Conservation (phyloP, 192 early-diverging fungal genomes). For the Linnemannia zychae region DNA sequence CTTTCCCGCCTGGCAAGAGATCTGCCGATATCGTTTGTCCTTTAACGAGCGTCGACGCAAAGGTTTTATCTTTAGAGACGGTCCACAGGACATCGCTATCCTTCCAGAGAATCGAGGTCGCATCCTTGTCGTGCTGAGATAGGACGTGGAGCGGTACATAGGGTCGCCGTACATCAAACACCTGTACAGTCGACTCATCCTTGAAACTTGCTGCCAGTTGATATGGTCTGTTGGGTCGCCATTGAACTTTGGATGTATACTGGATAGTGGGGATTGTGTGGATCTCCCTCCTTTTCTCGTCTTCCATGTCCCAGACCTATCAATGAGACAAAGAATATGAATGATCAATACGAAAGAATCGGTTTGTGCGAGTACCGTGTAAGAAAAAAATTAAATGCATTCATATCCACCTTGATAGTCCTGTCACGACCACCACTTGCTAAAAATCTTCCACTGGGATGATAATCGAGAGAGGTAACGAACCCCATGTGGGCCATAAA, state of each 20-base stretch:
- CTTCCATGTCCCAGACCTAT: conserved; percentile 78
- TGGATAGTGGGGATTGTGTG: conserved; percentile 76
- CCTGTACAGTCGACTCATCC: conserved; percentile 73
- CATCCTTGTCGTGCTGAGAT: conserved; percentile 76
- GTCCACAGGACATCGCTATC: conserved; percentile 74
- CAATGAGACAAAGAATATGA: background rate
- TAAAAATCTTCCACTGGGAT: conserved; percentile 74
- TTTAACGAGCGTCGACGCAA: conserved; percentile 71
- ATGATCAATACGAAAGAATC: background rate
- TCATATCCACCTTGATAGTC: conserved; percentile 73
- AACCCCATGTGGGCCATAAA: conserved; percentile 80
- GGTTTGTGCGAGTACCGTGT: background rate
- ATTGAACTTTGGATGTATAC: conserved; percentile 75
- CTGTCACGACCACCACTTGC: conserved; percentile 85
- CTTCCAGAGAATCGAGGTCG: conserved; percentile 81
- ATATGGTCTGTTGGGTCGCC: conserved; percentile 75
- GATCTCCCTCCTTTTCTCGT: conserved; percentile 69
- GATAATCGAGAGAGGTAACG: conserved; percentile 81
- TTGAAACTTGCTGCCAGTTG: conserved; percentile 81
- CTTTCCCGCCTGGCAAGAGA: conserved; percentile 65
- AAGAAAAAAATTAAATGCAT: background rate
- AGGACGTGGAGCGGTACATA: conserved; percentile 76
- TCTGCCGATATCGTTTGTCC: conserved; percentile 61
- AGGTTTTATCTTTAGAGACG: conserved; percentile 83
- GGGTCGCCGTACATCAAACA: conserved; percentile 80